These are phyloP conservation scores for Seiridium cupressi DNA, from an alignment of 2,329 filamentous ascomycete species.

Conservation along the genomic window DNA sequence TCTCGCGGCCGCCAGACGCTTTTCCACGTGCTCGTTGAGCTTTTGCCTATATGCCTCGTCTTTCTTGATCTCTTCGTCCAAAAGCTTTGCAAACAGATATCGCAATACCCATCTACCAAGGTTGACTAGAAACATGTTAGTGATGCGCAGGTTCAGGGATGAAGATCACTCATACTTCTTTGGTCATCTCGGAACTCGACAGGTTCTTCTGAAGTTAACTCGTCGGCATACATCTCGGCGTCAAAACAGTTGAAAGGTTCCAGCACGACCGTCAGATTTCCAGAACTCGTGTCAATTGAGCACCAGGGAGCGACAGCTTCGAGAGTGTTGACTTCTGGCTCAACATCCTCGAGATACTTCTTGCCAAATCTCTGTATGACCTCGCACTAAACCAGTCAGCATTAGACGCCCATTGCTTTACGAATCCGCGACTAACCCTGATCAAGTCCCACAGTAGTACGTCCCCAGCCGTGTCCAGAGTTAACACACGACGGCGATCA, in stretches of 20 bases:
- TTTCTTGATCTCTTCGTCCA: slow-evolving; percentile 85
- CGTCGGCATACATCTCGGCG: slow-evolving; percentile 94
- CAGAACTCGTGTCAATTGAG: slow-evolving; percentile 88
- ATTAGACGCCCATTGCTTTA: not conserved
- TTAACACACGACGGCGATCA: slow-evolving; percentile 84
- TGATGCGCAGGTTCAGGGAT: not conserved
- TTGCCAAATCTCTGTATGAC: slow-evolving; percentile 93
- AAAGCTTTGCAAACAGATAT: slow-evolving; percentile 84
- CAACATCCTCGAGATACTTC: slow-evolving; percentile 88
- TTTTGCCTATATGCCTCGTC: slow-evolving; percentile 73
- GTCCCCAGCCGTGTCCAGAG: slow-evolving; percentile 91
- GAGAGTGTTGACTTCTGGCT: slow-evolving; percentile 78
- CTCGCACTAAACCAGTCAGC: slow-evolving; percentile 61
- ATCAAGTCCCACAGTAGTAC: slow-evolving; percentile 94
- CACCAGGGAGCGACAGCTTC: slow-evolving; percentile 96
- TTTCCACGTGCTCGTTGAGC: slow-evolving; percentile 62
- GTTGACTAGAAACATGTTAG: slow-evolving; percentile 64
- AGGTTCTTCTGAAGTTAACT: slow-evolving; percentile 70
- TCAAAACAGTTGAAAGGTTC: slow-evolving; percentile 97
- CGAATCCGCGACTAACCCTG: slow-evolving; percentile 50
- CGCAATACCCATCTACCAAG: slow-evolving; percentile 94
- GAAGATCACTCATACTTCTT: slow-evolving; percentile 61
- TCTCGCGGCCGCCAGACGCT: slow-evolving; percentile 53
- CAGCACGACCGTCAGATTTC: slow-evolving; percentile 83
- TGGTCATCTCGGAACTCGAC: slow-evolving; percentile 89